Base-by-base conservation (phyloP, 2,329 filamentous ascomycete genomes). In the Claviceps capensis region DNA sequence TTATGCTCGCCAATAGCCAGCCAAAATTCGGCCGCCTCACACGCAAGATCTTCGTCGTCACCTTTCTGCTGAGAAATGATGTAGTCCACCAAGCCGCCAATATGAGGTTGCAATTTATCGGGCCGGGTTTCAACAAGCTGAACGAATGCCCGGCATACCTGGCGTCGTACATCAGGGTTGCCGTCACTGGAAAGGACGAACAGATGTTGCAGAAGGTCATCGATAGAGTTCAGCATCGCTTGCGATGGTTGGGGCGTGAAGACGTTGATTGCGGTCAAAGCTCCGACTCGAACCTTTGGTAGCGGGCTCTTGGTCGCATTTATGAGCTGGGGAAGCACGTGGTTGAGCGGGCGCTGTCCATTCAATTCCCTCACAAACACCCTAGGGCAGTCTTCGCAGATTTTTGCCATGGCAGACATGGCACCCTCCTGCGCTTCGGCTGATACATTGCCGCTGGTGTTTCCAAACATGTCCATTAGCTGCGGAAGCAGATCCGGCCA, bases 21-120 rank as follows among this genome's bases (percentile, higher is more conserved):
- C 89, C 94, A 98, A 64, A 98, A 98, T 67, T 98, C 93, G 5
- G 93, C 89, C 8, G 93, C 93, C 65, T 98, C 93, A 58, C 94
- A 83, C 40, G 91, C 89, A 53, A 98, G 75, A 43, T 97, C 89
- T 52, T 90, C 84, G 58, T 97, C 90, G 26, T 90, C 83, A 56
- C 83, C 85, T 66, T 85, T 82, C 67, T 98, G 93, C 65, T 98
- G 93, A 34, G 81, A 75, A 53, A 97, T 79, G 66, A 96, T 93
- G 64, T 96, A 98, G 63, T 94, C 87, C 34, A 98, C 89, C 52
- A 98, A 75, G 5, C 87, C 90, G 50, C 78, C 74, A 63, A 97
- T 85, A 65, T 97, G 88, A 23, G 93, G 93, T 53, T 87, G 75
- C 52, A 98, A 83, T 71, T 94, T 93, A 65, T 95, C 87, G 2